Evolutionary conservation across 768 basidiomycete species (phyloP).

Genomic region (Gyrodon lividus): DNA sequence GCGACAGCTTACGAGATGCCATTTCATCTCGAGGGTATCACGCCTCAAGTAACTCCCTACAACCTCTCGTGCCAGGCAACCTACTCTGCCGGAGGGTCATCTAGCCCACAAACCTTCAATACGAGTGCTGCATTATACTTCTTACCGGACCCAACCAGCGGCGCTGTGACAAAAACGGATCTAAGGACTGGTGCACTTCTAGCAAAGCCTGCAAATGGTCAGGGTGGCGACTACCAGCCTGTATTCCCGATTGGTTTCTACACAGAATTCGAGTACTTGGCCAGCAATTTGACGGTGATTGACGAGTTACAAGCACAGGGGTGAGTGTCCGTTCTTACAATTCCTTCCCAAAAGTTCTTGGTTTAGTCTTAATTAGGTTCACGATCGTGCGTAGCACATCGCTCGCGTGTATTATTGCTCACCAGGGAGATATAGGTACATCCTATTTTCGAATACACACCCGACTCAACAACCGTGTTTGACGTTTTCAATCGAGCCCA

Average conservation of each 20-base stretch:
- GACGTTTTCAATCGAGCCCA: conserved; percentile 67
- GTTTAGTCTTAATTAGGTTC: conserved; percentile 4
- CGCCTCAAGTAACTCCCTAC: conserved; percentile 37
- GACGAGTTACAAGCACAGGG: conserved; percentile 33
- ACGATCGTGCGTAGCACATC: conserved; percentile 29
- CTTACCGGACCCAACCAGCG: conserved; percentile 45
- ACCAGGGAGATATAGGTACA: conserved; percentile 48
- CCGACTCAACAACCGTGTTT: conserved; percentile 41
- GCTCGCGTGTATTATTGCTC: neutral
- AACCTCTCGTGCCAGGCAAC: conserved; percentile 29
- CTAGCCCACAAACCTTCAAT: conserved; percentile 38
- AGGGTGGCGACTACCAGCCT: conserved; percentile 46
- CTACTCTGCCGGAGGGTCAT: conserved; percentile 26
- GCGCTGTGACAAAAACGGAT: conserved; percentile 60
- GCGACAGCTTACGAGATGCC: conserved; percentile 46
- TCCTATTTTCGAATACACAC: conserved; percentile 65
- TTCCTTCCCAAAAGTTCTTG: neutral
- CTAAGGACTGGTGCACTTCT: conserved; percentile 54
- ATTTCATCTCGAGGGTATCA: conserved; percentile 45
- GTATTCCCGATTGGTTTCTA: conserved; percentile 47
- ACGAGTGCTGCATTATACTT: conserved; percentile 45
- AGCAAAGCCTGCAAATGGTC: conserved; percentile 48
- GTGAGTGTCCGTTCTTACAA: conserved; percentile 11
- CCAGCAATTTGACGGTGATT: conserved; percentile 19
- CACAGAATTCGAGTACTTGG: conserved; percentile 40